Conservation (phyloP, 2,329 filamentous ascomycete species). For the Cytospora leucostoma region DNA sequence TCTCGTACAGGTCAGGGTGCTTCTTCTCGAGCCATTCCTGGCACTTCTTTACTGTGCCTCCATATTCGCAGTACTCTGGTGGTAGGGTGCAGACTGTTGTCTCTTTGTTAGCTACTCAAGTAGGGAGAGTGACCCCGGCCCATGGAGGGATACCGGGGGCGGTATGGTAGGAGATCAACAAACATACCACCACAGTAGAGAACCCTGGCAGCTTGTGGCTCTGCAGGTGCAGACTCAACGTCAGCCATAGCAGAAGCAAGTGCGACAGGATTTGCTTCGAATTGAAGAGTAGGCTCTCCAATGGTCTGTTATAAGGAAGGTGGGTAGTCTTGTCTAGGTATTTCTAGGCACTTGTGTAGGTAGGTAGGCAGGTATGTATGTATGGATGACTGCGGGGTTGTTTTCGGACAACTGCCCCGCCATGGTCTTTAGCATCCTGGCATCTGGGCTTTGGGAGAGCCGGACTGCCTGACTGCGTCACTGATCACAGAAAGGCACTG, state of each 20-base stretch:
- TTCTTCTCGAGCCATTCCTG: constrained; percentile 88
- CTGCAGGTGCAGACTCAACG: constrained; percentile 45
- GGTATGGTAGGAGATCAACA: constrained; percentile 19
- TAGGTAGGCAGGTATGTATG: neutral
- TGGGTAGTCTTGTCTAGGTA: neutral
- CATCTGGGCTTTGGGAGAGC: neutral
- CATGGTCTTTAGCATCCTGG: neutral
- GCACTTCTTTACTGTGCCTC: constrained; percentile 94
- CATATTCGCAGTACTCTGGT: constrained; percentile 95
- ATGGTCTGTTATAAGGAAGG: neutral
- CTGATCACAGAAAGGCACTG: neutral
- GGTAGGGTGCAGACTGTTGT: constrained; percentile 62
- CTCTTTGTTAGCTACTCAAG: constrained; percentile 25
- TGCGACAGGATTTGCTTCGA: constrained; percentile 4
- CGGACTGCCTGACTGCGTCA: neutral
- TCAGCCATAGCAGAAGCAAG: constrained; percentile 54
- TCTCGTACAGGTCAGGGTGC: constrained; percentile 71
- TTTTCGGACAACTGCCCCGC: neutral
- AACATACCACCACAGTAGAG: constrained; percentile 61
- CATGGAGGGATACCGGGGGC: constrained; percentile 16
- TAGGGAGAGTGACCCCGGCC: constrained; percentile 1
- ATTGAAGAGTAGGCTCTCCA: constrained; percentile 2
- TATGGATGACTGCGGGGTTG: neutral
- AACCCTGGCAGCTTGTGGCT: constrained; percentile 54
- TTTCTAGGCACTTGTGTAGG: neutral